Conservation (phyloP, 2,329 filamentous ascomycete genomes). For the Colletotrichum musae region DNA sequence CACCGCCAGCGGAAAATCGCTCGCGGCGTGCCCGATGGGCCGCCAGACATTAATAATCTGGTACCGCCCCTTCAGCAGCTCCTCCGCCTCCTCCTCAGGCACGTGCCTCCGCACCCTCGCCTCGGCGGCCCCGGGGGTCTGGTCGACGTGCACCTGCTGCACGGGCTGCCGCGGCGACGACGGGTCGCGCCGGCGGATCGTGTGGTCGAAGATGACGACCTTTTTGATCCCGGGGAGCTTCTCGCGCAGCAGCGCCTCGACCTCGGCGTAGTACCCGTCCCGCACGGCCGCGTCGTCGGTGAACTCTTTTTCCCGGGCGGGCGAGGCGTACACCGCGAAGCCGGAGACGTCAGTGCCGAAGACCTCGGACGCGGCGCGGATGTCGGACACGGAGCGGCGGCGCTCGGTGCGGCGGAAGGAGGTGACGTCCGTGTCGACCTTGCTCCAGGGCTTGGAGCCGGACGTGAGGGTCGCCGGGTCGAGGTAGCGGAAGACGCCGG, state of each 20-base stretch:
- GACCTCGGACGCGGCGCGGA: conserved; percentile 64
- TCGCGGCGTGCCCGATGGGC: conserved; percentile 73
- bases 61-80: conserved; percentile 70
- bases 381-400: conserved; percentile 65
- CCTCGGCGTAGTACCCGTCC: conserved; percentile 72
- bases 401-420: conserved; percentile 65
- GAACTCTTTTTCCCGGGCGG: conserved; percentile 69
- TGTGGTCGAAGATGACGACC: conserved; percentile 81
- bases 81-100: conserved; percentile 66
- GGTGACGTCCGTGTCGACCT: conserved; percentile 73
- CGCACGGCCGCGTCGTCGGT: conserved; percentile 69
- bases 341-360: conserved; percentile 72
- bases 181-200: conserved; percentile 71
- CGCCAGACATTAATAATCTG: conserved; percentile 82
- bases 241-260: conserved; percentile 69
- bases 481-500: conserved; percentile 72
- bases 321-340: conserved; percentile 68
- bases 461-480: conserved; percentile 62
- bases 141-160: conserved; percentile 80
- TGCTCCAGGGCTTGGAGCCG: conserved; percentile 71
- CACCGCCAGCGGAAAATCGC: conserved; percentile 75
- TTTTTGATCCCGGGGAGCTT: conserved; percentile 70
- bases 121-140: conserved; percentile 75
- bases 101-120: conserved; percentile 74
- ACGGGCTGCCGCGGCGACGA: conserved; percentile 74